These are phyloP conservation scores for Calycina marina DNA, from an alignment of 2,329 filamentous ascomycete species.

Conservation along the genomic window DNA sequence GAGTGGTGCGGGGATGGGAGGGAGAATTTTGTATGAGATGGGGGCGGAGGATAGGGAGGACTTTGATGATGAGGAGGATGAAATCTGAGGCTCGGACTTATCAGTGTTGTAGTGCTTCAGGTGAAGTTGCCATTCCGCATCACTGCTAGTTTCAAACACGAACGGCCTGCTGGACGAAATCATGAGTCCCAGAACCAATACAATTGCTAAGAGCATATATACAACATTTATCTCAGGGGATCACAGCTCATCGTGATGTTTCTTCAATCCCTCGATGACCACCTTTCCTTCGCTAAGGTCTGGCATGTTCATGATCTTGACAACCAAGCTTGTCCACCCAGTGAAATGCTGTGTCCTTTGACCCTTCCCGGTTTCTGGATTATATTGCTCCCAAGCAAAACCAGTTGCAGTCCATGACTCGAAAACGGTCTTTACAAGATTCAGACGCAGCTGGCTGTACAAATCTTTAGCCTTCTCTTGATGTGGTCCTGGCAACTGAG, in stretches of 20 bases:
- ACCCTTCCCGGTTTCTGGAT: slow-evolving; percentile 82
- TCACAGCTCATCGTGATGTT: slow-evolving; percentile 16
- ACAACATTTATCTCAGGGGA: not conserved
- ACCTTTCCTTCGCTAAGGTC: slow-evolving; percentile 29
- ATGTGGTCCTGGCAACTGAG: slow-evolving; percentile 47
- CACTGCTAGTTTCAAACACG: too few relatives aligned
- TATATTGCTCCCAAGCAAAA: slow-evolving; percentile 98
- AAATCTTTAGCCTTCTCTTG: slow-evolving; percentile 53
- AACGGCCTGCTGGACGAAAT: not conserved
- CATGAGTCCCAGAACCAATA: not conserved
- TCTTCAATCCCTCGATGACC: slow-evolving; percentile 4
- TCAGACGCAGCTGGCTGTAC: slow-evolving; percentile 64
- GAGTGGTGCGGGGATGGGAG: slow-evolving; percentile 61
- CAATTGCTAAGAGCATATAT: not conserved
- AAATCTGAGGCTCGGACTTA: too few relatives aligned
- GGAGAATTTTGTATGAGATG: slow-evolving; percentile 93
- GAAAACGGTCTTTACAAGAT: slow-evolving; percentile 80
- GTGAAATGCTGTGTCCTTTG: slow-evolving; percentile 97
- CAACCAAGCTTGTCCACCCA: slow-evolving; percentile 95
- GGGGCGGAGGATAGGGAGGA: slow-evolving; percentile 94
- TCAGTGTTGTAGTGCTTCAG: too few relatives aligned
- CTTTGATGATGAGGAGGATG: slow-evolving; percentile 75
- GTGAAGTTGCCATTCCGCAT: too few relatives aligned
- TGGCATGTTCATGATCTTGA: slow-evolving; percentile 95
- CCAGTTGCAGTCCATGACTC: slow-evolving; percentile 79